phyloP scores from a whole-genome alignment of 1,139 yeast genomes.

The Citeromyces hawaiiensis region DNA sequence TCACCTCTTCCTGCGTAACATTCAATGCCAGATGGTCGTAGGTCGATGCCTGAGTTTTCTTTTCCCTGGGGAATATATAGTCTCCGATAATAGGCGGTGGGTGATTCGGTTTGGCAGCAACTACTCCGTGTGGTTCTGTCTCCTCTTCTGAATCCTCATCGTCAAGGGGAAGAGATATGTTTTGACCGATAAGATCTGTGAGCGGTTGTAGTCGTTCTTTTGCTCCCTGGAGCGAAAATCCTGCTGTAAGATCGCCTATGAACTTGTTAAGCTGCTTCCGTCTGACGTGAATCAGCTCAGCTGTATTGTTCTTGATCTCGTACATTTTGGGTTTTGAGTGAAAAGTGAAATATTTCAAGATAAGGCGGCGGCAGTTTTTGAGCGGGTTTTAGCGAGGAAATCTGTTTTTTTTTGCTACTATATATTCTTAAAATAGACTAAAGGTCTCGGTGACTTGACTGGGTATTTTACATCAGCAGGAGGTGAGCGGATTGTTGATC shows the following conservation, averaged over 20 bases:
- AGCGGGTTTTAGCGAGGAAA: too few relatives aligned
- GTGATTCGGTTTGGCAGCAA: constrained; percentile 28
- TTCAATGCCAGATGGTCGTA: constrained; percentile 16
- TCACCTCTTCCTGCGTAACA: constrained; percentile 32
- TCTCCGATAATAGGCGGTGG: constrained; percentile 36
- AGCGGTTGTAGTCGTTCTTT: constrained; percentile 44
- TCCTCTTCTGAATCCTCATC: constrained; percentile 14
- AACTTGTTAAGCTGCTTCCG: constrained; percentile 31
- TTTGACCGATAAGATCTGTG: constrained; percentile 33
- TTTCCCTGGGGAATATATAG: constrained; percentile 25
- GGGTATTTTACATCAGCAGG: too few relatives aligned
- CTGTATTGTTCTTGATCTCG: not conserved
- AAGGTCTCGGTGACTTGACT: too few relatives aligned
- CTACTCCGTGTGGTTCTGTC: constrained; percentile 40
- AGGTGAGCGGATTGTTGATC: too few relatives aligned
- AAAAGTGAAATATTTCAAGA: not conserved
- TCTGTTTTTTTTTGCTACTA: too few relatives aligned
- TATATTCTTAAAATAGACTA: too few relatives aligned
- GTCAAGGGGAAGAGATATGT: constrained; percentile 37
- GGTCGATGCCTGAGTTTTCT: constrained; percentile 5
- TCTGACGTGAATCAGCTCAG: constrained; percentile 1
- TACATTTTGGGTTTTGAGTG: not conserved
- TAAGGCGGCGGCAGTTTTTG: too few relatives aligned
- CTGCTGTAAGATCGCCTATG: constrained; percentile 35
- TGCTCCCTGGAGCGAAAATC: constrained; percentile 38